Percentiles rank a stretch among this genome's conserved stretches.
Evolutionary conservation across 768 basidiomycete genomes (phyloP).

Genomic region (Mycena pura): DNA sequence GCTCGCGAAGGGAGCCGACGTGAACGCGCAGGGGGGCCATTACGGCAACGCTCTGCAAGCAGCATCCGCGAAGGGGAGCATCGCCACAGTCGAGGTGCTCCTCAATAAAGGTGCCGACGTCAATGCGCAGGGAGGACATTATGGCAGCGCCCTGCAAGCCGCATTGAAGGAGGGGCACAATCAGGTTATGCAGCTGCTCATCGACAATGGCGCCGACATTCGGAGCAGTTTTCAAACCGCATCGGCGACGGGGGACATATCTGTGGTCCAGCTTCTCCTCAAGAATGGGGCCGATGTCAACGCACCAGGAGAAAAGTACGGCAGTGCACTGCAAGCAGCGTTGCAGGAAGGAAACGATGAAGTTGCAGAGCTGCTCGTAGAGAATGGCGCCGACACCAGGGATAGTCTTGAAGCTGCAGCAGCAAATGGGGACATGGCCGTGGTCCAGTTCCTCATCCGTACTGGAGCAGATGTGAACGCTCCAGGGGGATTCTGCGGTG

Average conservation of each 20-base stretch:
- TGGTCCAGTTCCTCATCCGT: neutral
- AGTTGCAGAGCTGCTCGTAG: neutral
- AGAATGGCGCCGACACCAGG: neutral
- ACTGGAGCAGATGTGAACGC: neutral
- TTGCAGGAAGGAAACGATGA: neutral
- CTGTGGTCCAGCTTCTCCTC: neutral
- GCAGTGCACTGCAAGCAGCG: neutral
- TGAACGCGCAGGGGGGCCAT: neutral
- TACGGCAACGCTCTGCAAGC: neutral
- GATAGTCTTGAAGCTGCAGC: neutral
- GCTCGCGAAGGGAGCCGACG: neutral
- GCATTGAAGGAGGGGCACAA: neutral
- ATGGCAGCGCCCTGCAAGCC: neutral
- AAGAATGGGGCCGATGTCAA: neutral
- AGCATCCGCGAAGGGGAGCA: neutral
- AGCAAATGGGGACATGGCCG: neutral
- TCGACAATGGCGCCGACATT: neutral
- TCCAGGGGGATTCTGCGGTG: neutral
- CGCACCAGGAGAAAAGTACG: neutral
- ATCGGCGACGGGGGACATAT: neutral
- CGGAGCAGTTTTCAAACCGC: neutral
- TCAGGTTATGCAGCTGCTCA: neutral
- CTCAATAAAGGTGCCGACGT: neutral
- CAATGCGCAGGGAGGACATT: neutral
- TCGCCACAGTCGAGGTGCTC: neutral